Percentiles rank a stretch among this genome's conserved stretches.
Conservation (phyloP, 495 filamentous ascomycete genomes). For the Talaromyces ruber region DNA sequence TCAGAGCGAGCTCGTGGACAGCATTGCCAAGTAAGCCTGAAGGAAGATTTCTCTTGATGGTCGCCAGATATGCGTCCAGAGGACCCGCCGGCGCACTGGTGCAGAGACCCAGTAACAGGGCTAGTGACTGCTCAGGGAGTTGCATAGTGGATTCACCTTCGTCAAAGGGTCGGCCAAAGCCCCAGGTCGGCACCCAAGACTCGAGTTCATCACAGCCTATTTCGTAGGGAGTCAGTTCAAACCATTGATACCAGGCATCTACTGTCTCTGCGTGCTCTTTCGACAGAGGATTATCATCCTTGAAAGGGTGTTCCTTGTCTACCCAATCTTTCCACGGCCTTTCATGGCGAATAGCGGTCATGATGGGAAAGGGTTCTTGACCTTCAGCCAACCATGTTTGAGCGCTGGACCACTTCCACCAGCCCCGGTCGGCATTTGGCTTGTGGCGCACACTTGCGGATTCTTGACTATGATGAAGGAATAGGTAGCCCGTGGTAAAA, state of each 20-base stretch:
- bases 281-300: background rate
- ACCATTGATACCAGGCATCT: constrained; percentile 86
- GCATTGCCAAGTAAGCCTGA: constrained; percentile 2
- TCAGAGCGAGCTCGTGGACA: constrained; percentile 3
- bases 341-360: constrained; percentile 7
- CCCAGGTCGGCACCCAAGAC: constrained; percentile 95
- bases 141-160: constrained; percentile 46
- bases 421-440: background rate
- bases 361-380: constrained; percentile 2
- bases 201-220: constrained; percentile 88
- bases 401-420: constrained; percentile 6
- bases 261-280: background rate
- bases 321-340: constrained; percentile 8
- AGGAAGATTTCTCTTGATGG: constrained; percentile 7
- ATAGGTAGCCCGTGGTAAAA: constrained; percentile 6
- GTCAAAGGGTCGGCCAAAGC: constrained; percentile 74
- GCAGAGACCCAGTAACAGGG: constrained; percentile 3
- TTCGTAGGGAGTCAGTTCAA: constrained; percentile 92
- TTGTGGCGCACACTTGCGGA: background rate
- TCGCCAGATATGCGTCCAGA: constrained; percentile 6
- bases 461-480: constrained; percentile 6
- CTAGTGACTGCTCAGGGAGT: constrained; percentile 4
- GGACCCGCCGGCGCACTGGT: constrained; percentile 6
- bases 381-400: background rate
- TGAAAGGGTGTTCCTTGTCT: constrained; percentile 6